Evolutionary conservation across 768 basidiomycete species (phyloP), one percentile per base, ranked within the genome.

Genomic region (Ramaria rubella): DNA sequence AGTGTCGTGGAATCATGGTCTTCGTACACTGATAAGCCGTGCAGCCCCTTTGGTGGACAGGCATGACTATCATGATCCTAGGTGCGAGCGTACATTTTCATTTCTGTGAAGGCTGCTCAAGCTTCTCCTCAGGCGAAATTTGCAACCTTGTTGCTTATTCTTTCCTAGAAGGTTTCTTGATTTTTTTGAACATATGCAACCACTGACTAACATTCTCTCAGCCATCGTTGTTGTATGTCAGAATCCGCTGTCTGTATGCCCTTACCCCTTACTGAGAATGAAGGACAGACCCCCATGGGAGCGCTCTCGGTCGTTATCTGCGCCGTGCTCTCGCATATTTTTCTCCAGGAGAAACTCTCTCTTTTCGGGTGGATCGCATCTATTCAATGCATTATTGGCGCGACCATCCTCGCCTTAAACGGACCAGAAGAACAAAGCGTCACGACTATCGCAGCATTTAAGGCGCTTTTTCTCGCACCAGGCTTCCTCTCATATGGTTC

Each of bases 341-440:
- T 79, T 68, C 70, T 79, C 26, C 73, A 75, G 58, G 77, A 77
- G 54, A 73, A 65, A 26, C 65, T 80, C 40, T 73, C 75, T 2
- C 71, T 77, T 52, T 78, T 79, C 59, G 77, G 77, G 29, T 77
- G 75, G 74, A 68, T 77, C 54, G 76, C 74, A 1, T 77, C 74
- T 57, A 66, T 66, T 2, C 55, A 59, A 52, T 61, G 58, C 30
- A 59, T 61, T n/a, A 59, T 72, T 48, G 72, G 71, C 7, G 67
- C 71, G 1, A 67, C 69, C 42, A 71, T 76, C 55, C 69, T 77
- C 43, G 73, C 73, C 5, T 65, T 77, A 46, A 79, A 78, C 55
- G 75, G 63, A 15, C 68, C 68, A 15, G 53, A 63, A 49, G 63
- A 67, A 58, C 60, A 63, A 33, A 56, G 63, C 30, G 63, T 65